Evolutionary conservation across 208 protist species (phyloP), one percentile per base, ranked within the genome.

Genomic region (Leishmania turanica): DNA sequence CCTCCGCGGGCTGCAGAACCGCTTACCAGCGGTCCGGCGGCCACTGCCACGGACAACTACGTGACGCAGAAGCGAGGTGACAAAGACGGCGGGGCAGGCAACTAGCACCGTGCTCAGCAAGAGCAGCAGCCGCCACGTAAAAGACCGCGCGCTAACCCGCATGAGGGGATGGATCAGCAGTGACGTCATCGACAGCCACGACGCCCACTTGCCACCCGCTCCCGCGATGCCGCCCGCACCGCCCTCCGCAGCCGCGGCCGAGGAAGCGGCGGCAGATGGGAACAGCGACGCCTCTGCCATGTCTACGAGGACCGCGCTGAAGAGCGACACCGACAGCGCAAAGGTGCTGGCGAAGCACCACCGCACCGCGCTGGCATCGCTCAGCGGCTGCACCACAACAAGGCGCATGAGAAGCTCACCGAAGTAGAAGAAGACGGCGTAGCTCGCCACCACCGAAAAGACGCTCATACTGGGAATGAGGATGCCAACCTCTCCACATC

Each of bases 311-410:
- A 81, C 76, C 4, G 84, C 80, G 49, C 42, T 78, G 66, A 88
- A 84, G 49, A 84, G 80, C 17, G 78, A 77, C n/a, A 84, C 11
- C 11, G 80, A 84, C 24, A 84, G 53, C 24, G 84, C 69, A 62
- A 88, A 82, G 58, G 75, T 83, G 66, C 78, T 84, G 45, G 80
- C 80, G 60, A 88, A 88, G 77, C 73, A 80, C 65, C 76, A 84
- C 17, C 77, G 80, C 83, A 73, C 75, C 13, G 79, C 65, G 27
- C 65, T 77, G 65, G 72, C 62, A 24, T 83, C 69, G 8, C 70
- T 69, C 2, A 78, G 53, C n/a, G 75, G 54, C 66, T 85, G 82
- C 66, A 85, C 83, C 21, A 89, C 69, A 6, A 86, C 76, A 2
- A 83, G 85, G 24, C 77, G 64, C 81, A 88, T 84, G 51, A 88